phyloP scores from a whole-genome alignment of 257 asterid species.

The Plantago major region DNA sequence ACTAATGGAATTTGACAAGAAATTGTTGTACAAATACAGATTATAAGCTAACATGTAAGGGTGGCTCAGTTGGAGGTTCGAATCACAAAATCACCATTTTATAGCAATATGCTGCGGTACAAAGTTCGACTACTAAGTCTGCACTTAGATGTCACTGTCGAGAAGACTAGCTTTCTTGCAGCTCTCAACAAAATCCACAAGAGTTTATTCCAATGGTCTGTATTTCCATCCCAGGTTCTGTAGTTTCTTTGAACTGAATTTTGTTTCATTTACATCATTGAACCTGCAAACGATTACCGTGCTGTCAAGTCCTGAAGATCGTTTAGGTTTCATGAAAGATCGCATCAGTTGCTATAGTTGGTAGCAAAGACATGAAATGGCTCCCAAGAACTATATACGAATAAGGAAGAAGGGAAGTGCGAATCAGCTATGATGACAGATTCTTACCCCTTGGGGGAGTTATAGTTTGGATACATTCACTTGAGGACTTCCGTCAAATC shows the following conservation, averaged over 20 bases:
- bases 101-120: neutral
- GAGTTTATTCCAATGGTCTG: slow-evolving; percentile 56
- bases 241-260: slow-evolving; percentile 47
- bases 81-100: no score
- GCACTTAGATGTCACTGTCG: neutral
- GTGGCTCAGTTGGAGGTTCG: no score
- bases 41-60: no score
- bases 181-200: slow-evolving; percentile 57
- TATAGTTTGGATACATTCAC: slow-evolving; percentile 45
- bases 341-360: neutral
- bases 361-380: no score
- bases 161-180: slow-evolving; percentile 47
- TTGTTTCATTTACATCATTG: slow-evolving; percentile 25
- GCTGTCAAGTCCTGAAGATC: neutral
- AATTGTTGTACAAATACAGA: no score
- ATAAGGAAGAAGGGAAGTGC: neutral
- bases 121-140: neutral
- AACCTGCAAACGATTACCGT: slow-evolving; percentile 35
- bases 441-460: slow-evolving; percentile 66
- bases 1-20: no score
- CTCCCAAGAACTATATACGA: neutral
- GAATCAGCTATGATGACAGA: neutral
- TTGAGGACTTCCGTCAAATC: slow-evolving; percentile 46
- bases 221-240: slow-evolving; percentile 62
- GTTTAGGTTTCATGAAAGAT: neutral